Conservation (phyloP, 2,329 filamentous ascomycete genomes). For the Scedosporium apiospermum region DNA sequence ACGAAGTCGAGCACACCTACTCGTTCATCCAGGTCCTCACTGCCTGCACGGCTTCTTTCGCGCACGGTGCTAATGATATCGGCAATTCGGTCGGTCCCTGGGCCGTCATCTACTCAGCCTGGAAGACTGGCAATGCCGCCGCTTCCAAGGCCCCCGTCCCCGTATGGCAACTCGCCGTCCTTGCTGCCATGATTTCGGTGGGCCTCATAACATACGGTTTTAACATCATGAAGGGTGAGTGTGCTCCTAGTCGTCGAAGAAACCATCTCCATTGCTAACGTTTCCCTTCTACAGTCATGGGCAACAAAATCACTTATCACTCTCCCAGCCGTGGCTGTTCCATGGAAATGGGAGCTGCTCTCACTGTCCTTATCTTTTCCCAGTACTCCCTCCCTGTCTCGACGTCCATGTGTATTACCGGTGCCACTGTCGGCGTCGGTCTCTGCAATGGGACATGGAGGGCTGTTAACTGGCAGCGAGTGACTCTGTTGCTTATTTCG, state of each 20-base stretch:
- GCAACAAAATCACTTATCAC: slow-evolving; percentile 71
- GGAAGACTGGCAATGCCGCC: slow-evolving; percentile 52
- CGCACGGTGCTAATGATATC: slow-evolving; percentile 70
- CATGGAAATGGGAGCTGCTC: slow-evolving; percentile 73
- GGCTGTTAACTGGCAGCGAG: slow-evolving; percentile 68
- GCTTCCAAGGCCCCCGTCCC: slow-evolving; percentile 57
- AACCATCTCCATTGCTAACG: too few relatives aligned
- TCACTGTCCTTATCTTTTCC: slow-evolving; percentile 68
- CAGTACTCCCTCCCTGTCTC: slow-evolving; percentile 68
- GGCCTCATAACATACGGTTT: slow-evolving; percentile 69
- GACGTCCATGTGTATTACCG: slow-evolving; percentile 72
- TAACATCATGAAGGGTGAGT: slow-evolving; percentile 71
- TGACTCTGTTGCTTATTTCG: slow-evolving; percentile 54
- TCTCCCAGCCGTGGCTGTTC: slow-evolving; percentile 48
- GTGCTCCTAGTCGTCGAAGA: too few relatives aligned
- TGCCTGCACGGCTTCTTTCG: slow-evolving; percentile 64
- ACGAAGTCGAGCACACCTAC: slow-evolving; percentile 62
- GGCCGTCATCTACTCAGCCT: slow-evolving; percentile 61
- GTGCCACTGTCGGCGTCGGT: slow-evolving; percentile 68
- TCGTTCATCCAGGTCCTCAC: slow-evolving; percentile 58
- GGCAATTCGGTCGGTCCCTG: slow-evolving; percentile 62
- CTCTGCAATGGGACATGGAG: slow-evolving; percentile 64
- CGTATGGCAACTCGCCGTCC: slow-evolving; percentile 67
- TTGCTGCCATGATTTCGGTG: slow-evolving; percentile 51
- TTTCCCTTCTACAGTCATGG: slow-evolving; percentile 50